phyloP scores from a whole-genome alignment of 768 basidiomycete species.

The Trametes gibbosa region DNA sequence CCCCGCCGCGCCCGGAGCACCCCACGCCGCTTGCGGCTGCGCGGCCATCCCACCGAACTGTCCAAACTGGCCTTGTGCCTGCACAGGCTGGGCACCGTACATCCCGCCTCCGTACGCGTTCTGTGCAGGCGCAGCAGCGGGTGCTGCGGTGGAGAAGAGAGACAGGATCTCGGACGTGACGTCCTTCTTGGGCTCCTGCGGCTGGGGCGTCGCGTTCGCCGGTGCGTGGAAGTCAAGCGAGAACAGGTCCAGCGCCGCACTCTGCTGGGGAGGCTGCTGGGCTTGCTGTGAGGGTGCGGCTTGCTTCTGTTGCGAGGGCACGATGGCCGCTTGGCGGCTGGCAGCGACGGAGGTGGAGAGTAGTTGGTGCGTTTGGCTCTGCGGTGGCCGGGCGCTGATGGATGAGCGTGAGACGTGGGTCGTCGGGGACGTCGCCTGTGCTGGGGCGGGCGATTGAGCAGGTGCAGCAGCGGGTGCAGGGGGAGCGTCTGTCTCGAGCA shows the following conservation, averaged over 20 bases:
- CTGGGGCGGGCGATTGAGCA: constrained; percentile 12
- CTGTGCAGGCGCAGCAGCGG: constrained; percentile 18
- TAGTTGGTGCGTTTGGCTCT: constrained; percentile 54
- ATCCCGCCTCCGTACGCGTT: constrained; percentile 1
- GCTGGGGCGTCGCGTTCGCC: constrained; percentile 29
- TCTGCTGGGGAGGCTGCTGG: constrained; percentile 24
- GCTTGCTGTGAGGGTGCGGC: constrained; percentile 15
- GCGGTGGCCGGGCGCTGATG: constrained; percentile 32
- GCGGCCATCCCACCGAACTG: constrained; percentile 19
- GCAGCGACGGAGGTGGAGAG: constrained; percentile 39
- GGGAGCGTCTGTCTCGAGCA: constrained; percentile 52
- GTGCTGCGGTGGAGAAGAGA: constrained; percentile 57
- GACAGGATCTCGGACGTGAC: constrained; percentile 85
- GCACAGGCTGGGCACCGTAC: background rate
- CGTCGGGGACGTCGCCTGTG: constrained; percentile 4
- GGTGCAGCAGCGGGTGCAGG: constrained; percentile 22
- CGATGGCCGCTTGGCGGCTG: constrained; percentile 11
- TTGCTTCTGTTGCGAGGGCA: background rate
- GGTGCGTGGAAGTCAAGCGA: constrained; percentile 83
- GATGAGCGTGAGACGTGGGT: constrained; percentile 26
- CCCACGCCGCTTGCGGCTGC: constrained; percentile 27
- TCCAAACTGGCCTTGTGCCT: constrained; percentile 25
- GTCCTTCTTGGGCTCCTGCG: constrained; percentile 54
- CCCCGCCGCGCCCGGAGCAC: constrained; percentile 7
- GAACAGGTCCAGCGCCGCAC: constrained; percentile 65